These are phyloP conservation scores for Backusella tarrabulga DNA, from an alignment of 192 early-diverging fungal genomes.

Conservation along the genomic window DNA sequence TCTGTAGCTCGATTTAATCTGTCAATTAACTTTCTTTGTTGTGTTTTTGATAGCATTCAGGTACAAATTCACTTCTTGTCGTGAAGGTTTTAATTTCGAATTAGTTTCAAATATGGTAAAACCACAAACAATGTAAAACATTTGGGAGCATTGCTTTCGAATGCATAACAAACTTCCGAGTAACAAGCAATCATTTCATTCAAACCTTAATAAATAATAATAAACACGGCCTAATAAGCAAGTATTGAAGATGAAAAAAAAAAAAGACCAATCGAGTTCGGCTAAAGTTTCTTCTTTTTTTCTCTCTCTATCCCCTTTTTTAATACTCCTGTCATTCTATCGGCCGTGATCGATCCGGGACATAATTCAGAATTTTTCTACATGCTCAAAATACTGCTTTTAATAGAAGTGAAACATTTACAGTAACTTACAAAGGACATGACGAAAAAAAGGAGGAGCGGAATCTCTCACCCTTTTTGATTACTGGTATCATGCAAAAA, in stretches of 20 bases:
- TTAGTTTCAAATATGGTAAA: neutral
- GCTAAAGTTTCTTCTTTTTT: neutral
- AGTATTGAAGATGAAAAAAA: neutral
- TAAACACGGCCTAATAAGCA: neutral
- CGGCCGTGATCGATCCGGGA: slow-evolving; percentile 11
- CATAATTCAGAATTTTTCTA: slow-evolving; percentile 15
- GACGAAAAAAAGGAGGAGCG: neutral
- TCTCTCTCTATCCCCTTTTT: neutral
- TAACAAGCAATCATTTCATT: neutral
- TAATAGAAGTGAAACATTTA: neutral
- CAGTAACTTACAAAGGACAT: neutral
- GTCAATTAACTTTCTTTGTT: neutral
- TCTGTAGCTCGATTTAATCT: neutral
- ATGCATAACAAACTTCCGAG: neutral
- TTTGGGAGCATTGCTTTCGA: neutral
- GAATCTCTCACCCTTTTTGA: neutral
- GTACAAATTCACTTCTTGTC: neutral
- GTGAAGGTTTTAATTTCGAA: neutral
- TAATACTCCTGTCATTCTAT: neutral
- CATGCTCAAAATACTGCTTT: slow-evolving; percentile 7
- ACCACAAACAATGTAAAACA: neutral
- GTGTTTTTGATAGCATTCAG: neutral
- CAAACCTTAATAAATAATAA: neutral
- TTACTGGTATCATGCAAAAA: neutral
- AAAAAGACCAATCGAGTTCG: neutral